Conservation (phyloP, 139 green algal species). For the Mesotaenium endlicherianum region DNA sequence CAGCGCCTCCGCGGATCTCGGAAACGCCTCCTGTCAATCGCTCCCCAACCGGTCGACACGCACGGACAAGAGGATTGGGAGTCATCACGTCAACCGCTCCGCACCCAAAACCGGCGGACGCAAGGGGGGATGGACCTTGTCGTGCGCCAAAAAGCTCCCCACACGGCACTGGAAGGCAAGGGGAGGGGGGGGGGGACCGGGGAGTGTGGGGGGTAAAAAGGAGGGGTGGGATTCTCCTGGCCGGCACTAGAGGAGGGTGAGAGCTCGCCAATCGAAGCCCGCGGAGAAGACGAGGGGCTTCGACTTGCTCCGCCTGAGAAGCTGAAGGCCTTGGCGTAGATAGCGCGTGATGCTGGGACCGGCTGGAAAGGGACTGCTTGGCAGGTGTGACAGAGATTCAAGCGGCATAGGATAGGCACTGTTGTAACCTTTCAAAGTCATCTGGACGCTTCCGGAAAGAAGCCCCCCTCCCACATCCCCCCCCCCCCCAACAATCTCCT, state of each 20-base stretch:
- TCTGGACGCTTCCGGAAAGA: no score
- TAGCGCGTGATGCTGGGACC: no score
- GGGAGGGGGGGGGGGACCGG: neutral
- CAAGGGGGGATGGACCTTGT: neutral
- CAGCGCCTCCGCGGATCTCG: neutral
- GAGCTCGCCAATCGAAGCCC: no score
- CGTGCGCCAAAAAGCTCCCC: neutral
- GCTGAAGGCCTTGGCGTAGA: no score
- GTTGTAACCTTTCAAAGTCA: no score
- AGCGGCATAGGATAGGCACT: no score
- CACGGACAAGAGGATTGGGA: neutral
- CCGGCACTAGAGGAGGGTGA: neutral
- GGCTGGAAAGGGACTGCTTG: no score
- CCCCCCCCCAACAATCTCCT: no score
- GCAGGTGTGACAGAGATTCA: no score
- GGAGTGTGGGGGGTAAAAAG: neutral
- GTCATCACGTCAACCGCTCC: neutral
- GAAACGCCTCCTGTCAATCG: neutral
- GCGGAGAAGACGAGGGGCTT: no score
- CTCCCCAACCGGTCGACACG: neutral
- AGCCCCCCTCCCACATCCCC: no score
- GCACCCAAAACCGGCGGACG: neutral
- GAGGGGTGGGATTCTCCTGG: neutral
- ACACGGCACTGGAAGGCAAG: neutral
- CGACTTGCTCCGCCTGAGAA: no score